phyloP scores from a whole-genome alignment of 257 asterid genomes.

The Misopates orontium region DNA sequence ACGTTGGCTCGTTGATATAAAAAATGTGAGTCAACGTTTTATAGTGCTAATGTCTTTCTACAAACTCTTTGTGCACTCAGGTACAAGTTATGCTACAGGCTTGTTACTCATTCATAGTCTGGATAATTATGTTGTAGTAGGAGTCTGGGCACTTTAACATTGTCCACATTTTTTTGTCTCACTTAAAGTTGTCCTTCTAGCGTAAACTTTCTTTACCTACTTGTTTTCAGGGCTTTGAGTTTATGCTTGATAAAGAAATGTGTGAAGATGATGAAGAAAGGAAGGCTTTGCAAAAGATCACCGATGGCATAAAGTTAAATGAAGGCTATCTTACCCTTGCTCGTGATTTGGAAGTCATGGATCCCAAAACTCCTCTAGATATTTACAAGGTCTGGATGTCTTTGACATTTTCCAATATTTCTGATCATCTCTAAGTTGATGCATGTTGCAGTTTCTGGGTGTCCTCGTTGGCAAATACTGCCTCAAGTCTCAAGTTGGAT shows the following conservation, averaged over 20 bases:
- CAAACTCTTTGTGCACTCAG: too few relatives aligned
- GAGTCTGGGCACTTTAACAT: too few relatives aligned
- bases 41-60: too few relatives aligned
- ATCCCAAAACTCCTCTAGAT: conserved; percentile 94
- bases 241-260: conserved; percentile 67
- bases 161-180: too few relatives aligned
- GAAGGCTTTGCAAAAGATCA: conserved; percentile 70
- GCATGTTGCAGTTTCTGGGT: conserved; percentile 20
- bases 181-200: not conserved
- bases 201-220: not conserved
- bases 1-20: too few relatives aligned
- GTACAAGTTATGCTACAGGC: too few relatives aligned
- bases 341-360: conserved; percentile 99
- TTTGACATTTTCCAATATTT: conserved; percentile 12
- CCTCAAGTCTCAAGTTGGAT: not conserved
- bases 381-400: conserved; percentile 74
- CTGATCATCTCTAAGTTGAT: conserved; percentile 9
- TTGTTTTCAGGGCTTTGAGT: conserved; percentile 61
- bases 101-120: too few relatives aligned
- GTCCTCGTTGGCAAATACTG: not conserved
- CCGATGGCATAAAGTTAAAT: conserved; percentile 71
- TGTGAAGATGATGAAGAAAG: conserved; percentile 67
- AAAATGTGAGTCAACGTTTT: too few relatives aligned
- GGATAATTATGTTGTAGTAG: too few relatives aligned
- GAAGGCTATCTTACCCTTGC: conserved; percentile 98